A percentile compares a stretch with the other conserved stretches of the same genome.
phyloP scores from a whole-genome alignment of 306 rosid species.

The Rubus idaeus region DNA sequence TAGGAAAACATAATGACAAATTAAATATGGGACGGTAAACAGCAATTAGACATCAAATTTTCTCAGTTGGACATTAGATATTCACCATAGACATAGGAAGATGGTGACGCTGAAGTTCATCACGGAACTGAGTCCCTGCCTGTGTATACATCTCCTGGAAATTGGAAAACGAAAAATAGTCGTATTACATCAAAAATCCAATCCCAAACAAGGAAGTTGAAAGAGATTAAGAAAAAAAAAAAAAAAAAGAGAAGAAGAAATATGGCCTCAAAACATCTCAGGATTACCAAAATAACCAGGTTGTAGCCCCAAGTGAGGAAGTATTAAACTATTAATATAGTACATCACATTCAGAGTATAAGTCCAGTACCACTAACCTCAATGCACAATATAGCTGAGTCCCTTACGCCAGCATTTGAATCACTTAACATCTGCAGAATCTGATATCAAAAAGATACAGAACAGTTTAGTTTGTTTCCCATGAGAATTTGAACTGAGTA shows the following conservation, averaged over 20 bases:
- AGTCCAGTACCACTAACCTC: constrained; percentile 58
- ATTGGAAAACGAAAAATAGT: neutral
- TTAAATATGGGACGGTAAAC: neutral
- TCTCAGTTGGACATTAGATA: constrained; percentile 13
- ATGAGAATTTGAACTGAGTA: neutral
- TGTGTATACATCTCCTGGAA: constrained; percentile 92
- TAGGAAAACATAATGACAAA: neutral
- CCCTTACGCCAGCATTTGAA: constrained; percentile 84
- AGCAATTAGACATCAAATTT: constrained; percentile 12
- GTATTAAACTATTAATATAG: neutral
- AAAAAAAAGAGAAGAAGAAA: no score
- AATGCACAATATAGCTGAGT: constrained; percentile 85
- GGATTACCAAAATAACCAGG: neutral
- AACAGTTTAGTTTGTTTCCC: constrained; percentile 21
- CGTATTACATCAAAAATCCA: constrained; percentile 6
- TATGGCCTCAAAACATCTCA: neutral
- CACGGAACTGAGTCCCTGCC: constrained; percentile 93
- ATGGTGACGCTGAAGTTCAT: constrained; percentile 87
- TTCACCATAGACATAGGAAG: constrained; percentile 85
- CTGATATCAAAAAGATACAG: constrained; percentile 38
- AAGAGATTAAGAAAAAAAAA: no score
- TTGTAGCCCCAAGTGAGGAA: neutral
- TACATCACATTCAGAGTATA: neutral
- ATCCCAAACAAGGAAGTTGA: neutral
- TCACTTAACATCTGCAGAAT: constrained; percentile 89